Conservation (phyloP, 2,329 filamentous ascomycete genomes). For the Cadophora sp. region DNA sequence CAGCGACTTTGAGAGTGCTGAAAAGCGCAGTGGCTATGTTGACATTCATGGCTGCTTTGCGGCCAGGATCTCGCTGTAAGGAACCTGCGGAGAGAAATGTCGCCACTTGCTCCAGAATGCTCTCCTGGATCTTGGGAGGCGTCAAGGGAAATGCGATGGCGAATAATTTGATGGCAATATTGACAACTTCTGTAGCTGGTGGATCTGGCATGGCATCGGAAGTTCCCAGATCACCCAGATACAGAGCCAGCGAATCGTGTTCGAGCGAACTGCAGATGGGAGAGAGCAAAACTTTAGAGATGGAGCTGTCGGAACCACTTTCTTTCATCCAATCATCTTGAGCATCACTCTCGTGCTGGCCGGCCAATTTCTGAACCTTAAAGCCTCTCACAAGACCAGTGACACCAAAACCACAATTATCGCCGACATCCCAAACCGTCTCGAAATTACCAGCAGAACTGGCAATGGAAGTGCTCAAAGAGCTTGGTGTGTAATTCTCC, state of each 20-base stretch:
- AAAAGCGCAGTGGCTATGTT: slow-evolving; percentile 87
- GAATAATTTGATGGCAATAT: slow-evolving; percentile 92
- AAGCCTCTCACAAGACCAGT: slow-evolving; percentile 85
- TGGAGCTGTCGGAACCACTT: slow-evolving; percentile 66
- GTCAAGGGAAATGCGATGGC: slow-evolving; percentile 90
- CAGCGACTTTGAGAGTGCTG: slow-evolving; percentile 81
- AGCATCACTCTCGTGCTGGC: slow-evolving; percentile 65
- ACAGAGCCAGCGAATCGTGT: slow-evolving; percentile 86
- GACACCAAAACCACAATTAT: slow-evolving; percentile 94
- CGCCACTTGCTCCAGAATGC: slow-evolving; percentile 90
- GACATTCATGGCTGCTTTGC: slow-evolving; percentile 88
- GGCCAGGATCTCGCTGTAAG: slow-evolving; percentile 83
- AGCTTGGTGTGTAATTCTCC: slow-evolving; percentile 84
- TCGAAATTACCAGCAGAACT: slow-evolving; percentile 90
- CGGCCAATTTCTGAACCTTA: slow-evolving; percentile 71
- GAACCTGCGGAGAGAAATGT: slow-evolving; percentile 84
- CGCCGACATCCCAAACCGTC: slow-evolving; percentile 91
- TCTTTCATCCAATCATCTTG: slow-evolving; percentile 58
- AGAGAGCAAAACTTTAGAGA: slow-evolving; percentile 67
- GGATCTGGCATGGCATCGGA: slow-evolving; percentile 68
- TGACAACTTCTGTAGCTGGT: slow-evolving; percentile 90
- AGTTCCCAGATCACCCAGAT: slow-evolving; percentile 60
- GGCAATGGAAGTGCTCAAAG: slow-evolving; percentile 88
- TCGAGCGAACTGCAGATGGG: slow-evolving; percentile 86
- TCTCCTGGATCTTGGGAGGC: slow-evolving; percentile 91